Base-by-base conservation (phyloP, 495 filamentous ascomycete species). In the Neurospora intermedia region DNA sequence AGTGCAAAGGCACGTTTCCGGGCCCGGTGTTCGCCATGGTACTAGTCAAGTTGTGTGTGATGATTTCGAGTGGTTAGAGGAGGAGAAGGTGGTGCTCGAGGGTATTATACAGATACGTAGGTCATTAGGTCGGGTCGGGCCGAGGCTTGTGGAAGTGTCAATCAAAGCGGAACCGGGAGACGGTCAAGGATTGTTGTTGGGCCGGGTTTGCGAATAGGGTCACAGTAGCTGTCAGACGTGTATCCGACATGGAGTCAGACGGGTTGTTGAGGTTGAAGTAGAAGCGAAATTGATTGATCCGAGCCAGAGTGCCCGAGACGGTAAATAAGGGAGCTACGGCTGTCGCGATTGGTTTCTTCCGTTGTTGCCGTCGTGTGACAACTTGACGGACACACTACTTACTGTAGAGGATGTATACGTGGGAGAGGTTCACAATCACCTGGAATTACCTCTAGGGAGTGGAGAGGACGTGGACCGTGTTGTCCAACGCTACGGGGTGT, bases 1-100 rank as follows among this genome's bases (percentile, higher is more conserved):
- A 85, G 69, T 76, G 45, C 42, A 86, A 77, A 23, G 85, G 85
- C 71, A 82, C 54, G 15, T 66, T 66, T 35, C 43, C 54, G 54
- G 54, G 54, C 13, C 27, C 27, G 35, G 54, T 18, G 54, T 66
- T 66, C 27, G 54, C 11, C 54, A 66, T 66, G 31, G 15, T 35
- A n/a, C n/a, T n/a, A 16, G 54, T 66, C 54, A 8, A 18, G 54
- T 31, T 66, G 31, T 35, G 27, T 31, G 27, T 31, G 3, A 62
- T 62, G 27, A 15, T 18, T 13, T 10, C 54, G 27, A 66, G 54
- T 31, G 23, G 46, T 54, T 18, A 62, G 54, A 31, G 27, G 27
- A 31, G 27, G 27, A 31, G 54, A 6, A 62, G 54, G 54, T 62
- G 2, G 1, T 62, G 54, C 9, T 11, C 4, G 15, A 66, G 27